Conservation (phyloP, 192 early-diverging fungal species). For the Linnemannia zychae region DNA sequence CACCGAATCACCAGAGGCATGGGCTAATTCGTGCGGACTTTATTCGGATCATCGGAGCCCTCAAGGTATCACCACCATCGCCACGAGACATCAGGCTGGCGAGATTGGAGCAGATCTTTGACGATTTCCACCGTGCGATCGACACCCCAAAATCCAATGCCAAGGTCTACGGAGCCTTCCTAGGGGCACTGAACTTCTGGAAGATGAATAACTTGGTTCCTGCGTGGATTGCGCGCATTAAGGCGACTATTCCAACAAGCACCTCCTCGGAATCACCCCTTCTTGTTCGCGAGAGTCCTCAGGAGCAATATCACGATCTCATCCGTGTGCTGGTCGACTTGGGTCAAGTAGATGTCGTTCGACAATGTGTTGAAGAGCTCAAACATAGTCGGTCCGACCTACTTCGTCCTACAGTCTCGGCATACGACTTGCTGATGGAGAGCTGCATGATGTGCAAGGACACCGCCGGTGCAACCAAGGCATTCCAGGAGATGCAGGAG, state of each 20-base stretch:
- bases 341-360: slow-evolving; percentile 20
- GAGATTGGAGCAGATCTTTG: slow-evolving; percentile 34
- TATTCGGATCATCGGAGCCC: slow-evolving; percentile 20
- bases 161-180: slow-evolving; percentile 28
- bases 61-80: slow-evolving; percentile 22
- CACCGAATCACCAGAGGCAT: background rate
- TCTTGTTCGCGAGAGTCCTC: slow-evolving; percentile 17
- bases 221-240: slow-evolving; percentile 26
- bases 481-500: slow-evolving; percentile 46
- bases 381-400: slow-evolving; percentile 10
- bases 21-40: slow-evolving; percentile 31
- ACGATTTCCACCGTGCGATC: slow-evolving; percentile 38
- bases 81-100: background rate
- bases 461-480: slow-evolving; percentile 5
- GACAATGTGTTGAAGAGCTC: slow-evolving; percentile 43
- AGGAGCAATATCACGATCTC: slow-evolving; percentile 51
- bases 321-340: slow-evolving; percentile 30
- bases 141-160: slow-evolving; percentile 33
- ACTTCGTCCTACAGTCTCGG: slow-evolving; percentile 17
- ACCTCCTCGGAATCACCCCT: background rate
- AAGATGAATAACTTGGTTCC: slow-evolving; percentile 21
- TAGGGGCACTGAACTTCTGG: slow-evolving; percentile 42
- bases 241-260: slow-evolving; percentile 13
- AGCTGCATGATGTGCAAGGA: slow-evolving; percentile 24
- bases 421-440: slow-evolving; percentile 38